phyloP scores from a whole-genome alignment of 768 basidiomycete genomes.

The Daedaleopsis nitida region DNA sequence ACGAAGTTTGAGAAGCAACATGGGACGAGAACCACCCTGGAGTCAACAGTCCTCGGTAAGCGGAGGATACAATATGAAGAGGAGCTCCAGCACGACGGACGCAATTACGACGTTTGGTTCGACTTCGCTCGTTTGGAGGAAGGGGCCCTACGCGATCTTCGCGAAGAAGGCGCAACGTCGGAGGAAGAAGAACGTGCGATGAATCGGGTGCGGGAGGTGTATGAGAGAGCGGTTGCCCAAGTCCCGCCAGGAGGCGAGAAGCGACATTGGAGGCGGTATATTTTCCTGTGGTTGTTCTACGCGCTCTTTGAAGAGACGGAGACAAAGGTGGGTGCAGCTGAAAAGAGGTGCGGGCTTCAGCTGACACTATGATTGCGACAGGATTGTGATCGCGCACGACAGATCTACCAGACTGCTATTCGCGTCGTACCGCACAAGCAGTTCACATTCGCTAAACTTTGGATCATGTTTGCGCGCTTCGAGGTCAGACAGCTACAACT shows the following conservation, averaged over 20 bases:
- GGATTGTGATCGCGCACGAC: constrained; percentile 84
- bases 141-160: constrained; percentile 74
- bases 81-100: constrained; percentile 85
- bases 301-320: constrained; percentile 97
- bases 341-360: not conserved
- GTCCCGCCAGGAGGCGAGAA: constrained; percentile 95
- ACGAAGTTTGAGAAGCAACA: constrained; percentile 99
- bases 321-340: constrained; percentile 62
- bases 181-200: constrained; percentile 68
- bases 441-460: constrained; percentile 97
- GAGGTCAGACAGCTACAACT: constrained; percentile 86
- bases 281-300: constrained; percentile 94
- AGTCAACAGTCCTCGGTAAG: constrained; percentile 93
- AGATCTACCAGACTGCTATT: constrained; percentile 90
- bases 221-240: constrained; percentile 93
- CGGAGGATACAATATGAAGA: constrained; percentile 99
- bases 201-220: constrained; percentile 84
- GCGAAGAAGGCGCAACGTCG: constrained; percentile 69
- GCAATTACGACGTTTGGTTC: constrained; percentile 98
- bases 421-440: constrained; percentile 92
- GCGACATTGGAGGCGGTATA: constrained; percentile 87
- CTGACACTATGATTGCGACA: constrained; percentile 31
- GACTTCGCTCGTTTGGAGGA: constrained; percentile 95
- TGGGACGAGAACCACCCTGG: constrained; percentile 84
- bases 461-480: constrained; percentile 91